Conservation (phyloP, 345 rosid species). For the Linum tenue region DNA sequence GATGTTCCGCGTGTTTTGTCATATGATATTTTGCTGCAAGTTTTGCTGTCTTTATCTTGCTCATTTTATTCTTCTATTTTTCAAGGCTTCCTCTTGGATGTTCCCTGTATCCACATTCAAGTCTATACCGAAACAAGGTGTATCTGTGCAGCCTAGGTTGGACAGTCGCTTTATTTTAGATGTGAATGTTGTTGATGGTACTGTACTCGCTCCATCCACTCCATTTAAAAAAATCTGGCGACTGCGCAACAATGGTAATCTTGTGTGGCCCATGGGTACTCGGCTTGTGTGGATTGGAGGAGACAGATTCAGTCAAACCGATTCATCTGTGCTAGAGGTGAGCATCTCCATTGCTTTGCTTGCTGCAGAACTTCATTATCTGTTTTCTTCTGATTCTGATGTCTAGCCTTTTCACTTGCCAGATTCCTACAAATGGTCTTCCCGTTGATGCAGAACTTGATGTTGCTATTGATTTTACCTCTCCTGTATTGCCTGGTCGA, state of each 20-base stretch:
- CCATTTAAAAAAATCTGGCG: conserved; percentile 87
- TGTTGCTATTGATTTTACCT: conserved; percentile 59
- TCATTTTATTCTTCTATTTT: not conserved
- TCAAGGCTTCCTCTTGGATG: not conserved
- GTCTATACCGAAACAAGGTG: no score
- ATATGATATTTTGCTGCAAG: not conserved
- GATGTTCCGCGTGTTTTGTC: not conserved
- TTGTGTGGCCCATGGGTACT: conserved; percentile 58
- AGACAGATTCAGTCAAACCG: conserved; percentile 38
- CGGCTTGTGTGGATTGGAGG: conserved; percentile 76
- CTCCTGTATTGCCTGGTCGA: conserved; percentile 70
- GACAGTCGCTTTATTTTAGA: conserved; percentile 76
- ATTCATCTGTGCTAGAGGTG: conserved; percentile 53
- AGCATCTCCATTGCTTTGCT: not conserved
- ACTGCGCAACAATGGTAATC: conserved; percentile 67
- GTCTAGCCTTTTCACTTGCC: conserved; percentile 10
- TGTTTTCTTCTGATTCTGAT: not conserved
- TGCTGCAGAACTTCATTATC: not conserved
- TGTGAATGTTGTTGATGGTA: conserved; percentile 80
- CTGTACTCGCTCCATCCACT: conserved; percentile 64
- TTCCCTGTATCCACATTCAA: conserved; percentile 9
- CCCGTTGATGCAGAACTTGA: conserved; percentile 62
- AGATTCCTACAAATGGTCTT: conserved; percentile 67
- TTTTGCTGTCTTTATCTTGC: not conserved
- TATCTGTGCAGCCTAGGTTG: conserved; percentile 29